Evolutionary conservation across 352 stramenopile species (phyloP), one percentile per base, ranked within the genome.

Genomic region (Pythium dissotocum): DNA sequence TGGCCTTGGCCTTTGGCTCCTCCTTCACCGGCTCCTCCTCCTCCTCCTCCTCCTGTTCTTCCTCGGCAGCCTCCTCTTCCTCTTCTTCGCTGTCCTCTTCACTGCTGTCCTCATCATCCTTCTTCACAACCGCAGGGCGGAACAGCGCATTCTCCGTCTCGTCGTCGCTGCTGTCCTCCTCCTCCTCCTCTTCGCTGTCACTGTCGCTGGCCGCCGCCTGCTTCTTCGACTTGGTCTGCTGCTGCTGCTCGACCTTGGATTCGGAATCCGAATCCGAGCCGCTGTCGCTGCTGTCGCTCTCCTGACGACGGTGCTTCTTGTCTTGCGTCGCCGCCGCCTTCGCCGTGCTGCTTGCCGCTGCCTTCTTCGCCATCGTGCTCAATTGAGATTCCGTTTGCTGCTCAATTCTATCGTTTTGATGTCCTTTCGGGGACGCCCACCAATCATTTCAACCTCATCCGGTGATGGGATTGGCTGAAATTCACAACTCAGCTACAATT

Each of bases 71-170:
- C 6, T 78, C 64, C 0, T 73, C 67, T 8, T 83, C 77, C 6
- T 63, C 61, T 21, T 77, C 67, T 5, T 69, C 44, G 16, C 62
- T 53, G 0, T 92, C 79, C 30, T 89, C 77, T 21, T 72, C 61
- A 30, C 64, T 73, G n/a, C 36, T 65, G 21, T 70, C 32, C 2
- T 35, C 49, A 9, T 61, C 58, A 48, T 65, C 42, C 14, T 61
- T 9, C 40, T 65, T 53, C 9, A 42, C 53, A 10, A 36, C 14
- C 4, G 75, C 79, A 7, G 82, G 83, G 40, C 85, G 85, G 71
- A 94, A 94, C 56, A 93, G 77, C n/a, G 83, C 74, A 55, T 90
- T 90, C 69, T 93, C 83, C 8, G 83, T 86, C 65, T 93, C 83
- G 28, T 89, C 78, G 46, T 70, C 60, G 58, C 64, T 72, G n/a